Percentiles rank a stretch among this genome's conserved stretches.
phyloP scores from a whole-genome alignment of 192 early-diverging fungal species.

The Backusella psychrophila region DNA sequence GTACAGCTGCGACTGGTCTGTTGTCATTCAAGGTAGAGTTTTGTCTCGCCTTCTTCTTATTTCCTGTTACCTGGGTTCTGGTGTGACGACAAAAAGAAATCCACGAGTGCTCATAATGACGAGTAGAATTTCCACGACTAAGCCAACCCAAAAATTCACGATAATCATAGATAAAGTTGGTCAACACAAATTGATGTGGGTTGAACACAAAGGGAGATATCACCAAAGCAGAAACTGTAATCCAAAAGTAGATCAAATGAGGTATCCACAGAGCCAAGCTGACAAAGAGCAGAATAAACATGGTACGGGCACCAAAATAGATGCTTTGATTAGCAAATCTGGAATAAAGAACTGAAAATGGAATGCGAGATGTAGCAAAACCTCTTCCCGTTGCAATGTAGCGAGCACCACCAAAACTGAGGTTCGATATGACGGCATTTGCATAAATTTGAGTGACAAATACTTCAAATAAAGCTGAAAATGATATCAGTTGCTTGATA shows the following conservation, averaged over 20 bases:
- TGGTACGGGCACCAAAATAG: conserved; percentile 61
- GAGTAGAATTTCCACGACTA: conserved; percentile 52
- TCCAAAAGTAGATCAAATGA: conserved; percentile 69
- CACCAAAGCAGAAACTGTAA: conserved; percentile 59
- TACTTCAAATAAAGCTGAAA: conserved; percentile 70
- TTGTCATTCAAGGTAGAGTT: conserved; percentile 31
- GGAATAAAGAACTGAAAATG: conserved; percentile 62
- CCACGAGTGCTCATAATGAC: conserved; percentile 61
- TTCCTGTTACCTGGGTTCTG: conserved; percentile 58
- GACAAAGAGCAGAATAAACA: conserved; percentile 62
- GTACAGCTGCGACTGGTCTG: conserved; percentile 41
- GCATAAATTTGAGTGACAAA: conserved; percentile 71
- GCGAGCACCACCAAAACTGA: conserved; percentile 66
- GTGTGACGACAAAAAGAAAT: conserved; percentile 63
- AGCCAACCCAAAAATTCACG: conserved; percentile 66
- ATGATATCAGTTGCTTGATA: conserved; percentile 63
- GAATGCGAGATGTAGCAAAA: conserved; percentile 64
- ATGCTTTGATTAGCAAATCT: conserved; percentile 65
- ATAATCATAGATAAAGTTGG: conserved; percentile 68
- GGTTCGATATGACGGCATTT: conserved; percentile 63
- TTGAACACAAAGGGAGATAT: conserved; percentile 74
- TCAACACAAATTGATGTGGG: conserved; percentile 69
- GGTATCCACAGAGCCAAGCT: conserved; percentile 56
- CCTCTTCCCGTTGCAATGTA: conserved; percentile 74
- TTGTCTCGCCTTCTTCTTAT: conserved; percentile 55